These are phyloP conservation scores for Delonix regia DNA, from an alignment of 306 rosid species.

Conservation along the genomic window DNA sequence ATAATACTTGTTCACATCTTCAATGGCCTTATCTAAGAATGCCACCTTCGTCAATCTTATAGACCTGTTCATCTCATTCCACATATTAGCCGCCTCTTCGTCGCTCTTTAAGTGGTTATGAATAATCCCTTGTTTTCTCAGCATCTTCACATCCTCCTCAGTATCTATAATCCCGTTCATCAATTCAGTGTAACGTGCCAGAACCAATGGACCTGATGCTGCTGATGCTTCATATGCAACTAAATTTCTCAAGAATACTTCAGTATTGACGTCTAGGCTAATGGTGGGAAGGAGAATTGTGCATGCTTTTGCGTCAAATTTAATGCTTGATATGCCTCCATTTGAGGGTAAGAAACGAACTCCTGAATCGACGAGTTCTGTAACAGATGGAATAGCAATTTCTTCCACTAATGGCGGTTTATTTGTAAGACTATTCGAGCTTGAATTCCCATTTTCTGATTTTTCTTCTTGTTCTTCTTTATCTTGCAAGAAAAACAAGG, in stretches of 20 bases:
- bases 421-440: conserved; percentile 4
- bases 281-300: conserved; percentile 61
- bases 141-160: conserved; percentile 61
- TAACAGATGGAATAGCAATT: conserved; percentile 68
- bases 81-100: conserved; percentile 58
- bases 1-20: conserved; percentile 73
- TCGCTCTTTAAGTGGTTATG: conserved; percentile 72
- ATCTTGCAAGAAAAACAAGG: conserved; percentile 33
- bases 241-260: conserved; percentile 65
- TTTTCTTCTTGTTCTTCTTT: conserved; percentile 30
- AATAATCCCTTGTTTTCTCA: conserved; percentile 60
- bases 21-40: conserved; percentile 69
- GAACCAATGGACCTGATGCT: conserved; percentile 62
- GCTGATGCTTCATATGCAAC: conserved; percentile 81
- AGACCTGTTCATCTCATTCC: conserved; percentile 82
- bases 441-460: conserved; percentile 24
- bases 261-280: conserved; percentile 58
- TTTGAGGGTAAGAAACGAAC: conserved; percentile 48
- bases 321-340: conserved; percentile 52
- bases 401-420: conserved; percentile 70
- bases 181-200: conserved; percentile 69
- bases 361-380: conserved; percentile 51
- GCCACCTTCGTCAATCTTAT: conserved; percentile 65
- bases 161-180: conserved; percentile 82
- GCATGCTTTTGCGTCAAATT: conserved; percentile 48